Evolutionary conservation across 2,329 filamentous ascomycete genomes (phyloP), one percentile per base, ranked within the genome.

Genomic region (Myotisia sp.): DNA sequence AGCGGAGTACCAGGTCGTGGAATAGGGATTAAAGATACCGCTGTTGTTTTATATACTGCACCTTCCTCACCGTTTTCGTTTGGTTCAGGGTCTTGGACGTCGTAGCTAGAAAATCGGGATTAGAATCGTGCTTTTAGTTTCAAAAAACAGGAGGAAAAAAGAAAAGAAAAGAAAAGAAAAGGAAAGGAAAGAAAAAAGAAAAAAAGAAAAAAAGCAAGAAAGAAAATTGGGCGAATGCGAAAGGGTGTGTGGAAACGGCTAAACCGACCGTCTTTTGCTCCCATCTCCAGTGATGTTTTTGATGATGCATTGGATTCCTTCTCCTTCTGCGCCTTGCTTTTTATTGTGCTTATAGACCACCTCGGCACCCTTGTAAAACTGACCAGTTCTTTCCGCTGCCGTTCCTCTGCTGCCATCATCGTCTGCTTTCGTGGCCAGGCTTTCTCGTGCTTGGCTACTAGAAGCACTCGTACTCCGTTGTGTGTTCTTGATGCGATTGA

Each of bases 51-150:
- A 52, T 81, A 85, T 19, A 65, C 57, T 10, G 60, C 60, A 2
- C 64, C 62, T 46, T 78, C 70, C 45, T 74, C 76, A 47, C 67
- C 74, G 46, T 64, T 71, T 50, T 71, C 73, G 47, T 84, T 81
- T 1, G 80, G 78, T 50, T 84, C 80, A 19, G 79, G 77, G 48
- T 87, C 81, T 46, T 84, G 73, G 16, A 86, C 80, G 53, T 79
- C 78, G 59, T 86, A 86, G 28, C 79, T 71, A 18, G 5, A 26
- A 6, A 3, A 14, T 14, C 10, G n/a, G 5, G 10, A 21, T 4
- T 30, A 16, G 35, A 34, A 22, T 16, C 20, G 44, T 42, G n/a
- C n/a, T n/a, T n/a, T n/a, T n/a, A n/a, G n/a, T n/a, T n/a, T n/a
- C n/a, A n/a, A n/a, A n/a, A n/a, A n/a, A n/a, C n/a, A n/a, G n/a